These are phyloP conservation scores for Aspergillus aculeatus DNA, from an alignment of 2,329 filamentous ascomycete genomes.

Conservation along the genomic window DNA sequence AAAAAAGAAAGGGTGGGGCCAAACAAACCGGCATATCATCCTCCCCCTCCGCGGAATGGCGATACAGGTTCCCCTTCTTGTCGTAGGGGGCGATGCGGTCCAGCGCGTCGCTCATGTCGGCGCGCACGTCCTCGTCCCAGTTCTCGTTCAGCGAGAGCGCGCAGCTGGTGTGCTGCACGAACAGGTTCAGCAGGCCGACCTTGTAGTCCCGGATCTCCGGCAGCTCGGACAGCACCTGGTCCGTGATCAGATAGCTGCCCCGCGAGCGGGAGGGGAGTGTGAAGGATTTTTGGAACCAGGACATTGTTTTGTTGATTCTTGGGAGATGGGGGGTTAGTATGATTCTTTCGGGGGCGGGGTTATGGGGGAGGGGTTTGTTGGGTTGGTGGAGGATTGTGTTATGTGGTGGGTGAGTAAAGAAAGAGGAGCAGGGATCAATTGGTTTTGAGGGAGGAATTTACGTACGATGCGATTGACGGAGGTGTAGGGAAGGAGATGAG, in stretches of 20 bases:
- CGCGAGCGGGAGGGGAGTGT: slow-evolving; percentile 72
- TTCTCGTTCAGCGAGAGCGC: slow-evolving; percentile 93
- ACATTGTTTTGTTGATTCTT: slow-evolving; percentile 41
- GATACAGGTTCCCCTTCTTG: slow-evolving; percentile 71
- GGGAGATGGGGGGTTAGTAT: background rate
- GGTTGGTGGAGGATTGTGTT: slow-evolving; percentile 2
- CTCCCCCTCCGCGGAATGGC: slow-evolving; percentile 79
- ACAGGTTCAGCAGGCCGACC: slow-evolving; percentile 81
- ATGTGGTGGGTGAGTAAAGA: too few species aligned
- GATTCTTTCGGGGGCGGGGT: slow-evolving; percentile 2
- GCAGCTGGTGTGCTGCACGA: slow-evolving; percentile 93
- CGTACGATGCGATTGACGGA: too few species aligned
- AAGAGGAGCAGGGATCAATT: too few species aligned
- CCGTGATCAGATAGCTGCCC: slow-evolving; percentile 87
- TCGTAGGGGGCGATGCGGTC: slow-evolving; percentile 88
- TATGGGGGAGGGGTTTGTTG: slow-evolving; percentile 5
- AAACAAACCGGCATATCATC: slow-evolving; percentile 89
- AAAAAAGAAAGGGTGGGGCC: slow-evolving; percentile 5
- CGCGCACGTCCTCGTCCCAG: slow-evolving; percentile 77
- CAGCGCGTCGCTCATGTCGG: slow-evolving; percentile 90
- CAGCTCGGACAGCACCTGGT: slow-evolving; percentile 66
- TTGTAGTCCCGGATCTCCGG: slow-evolving; percentile 83
- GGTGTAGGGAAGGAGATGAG: background rate
- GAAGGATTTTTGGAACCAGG: slow-evolving; percentile 84
- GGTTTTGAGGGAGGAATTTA: too few species aligned